These are phyloP conservation scores for Fusarium pseudocircinatum DNA, from an alignment of 2,329 filamentous ascomycete species.

Conservation along the genomic window DNA sequence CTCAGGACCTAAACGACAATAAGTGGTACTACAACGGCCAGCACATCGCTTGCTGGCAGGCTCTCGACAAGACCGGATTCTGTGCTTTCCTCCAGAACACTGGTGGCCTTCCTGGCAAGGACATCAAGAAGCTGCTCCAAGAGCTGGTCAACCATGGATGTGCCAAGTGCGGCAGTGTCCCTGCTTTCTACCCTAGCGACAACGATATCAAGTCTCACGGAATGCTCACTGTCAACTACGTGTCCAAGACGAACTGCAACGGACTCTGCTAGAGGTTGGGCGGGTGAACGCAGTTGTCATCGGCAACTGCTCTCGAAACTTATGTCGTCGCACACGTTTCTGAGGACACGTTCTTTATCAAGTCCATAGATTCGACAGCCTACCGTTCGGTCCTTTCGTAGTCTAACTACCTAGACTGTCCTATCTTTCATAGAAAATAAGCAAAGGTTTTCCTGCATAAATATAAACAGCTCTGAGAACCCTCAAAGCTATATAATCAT, in stretches of 20 bases:
- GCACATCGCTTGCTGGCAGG: background rate
- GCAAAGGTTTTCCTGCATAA: background rate
- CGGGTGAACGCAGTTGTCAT: rapidly evolving
- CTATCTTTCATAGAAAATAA: background rate
- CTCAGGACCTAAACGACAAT: background rate
- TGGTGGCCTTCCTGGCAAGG: background rate
- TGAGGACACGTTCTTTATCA: background rate
- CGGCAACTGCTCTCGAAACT: rapidly evolving
- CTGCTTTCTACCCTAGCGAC: background rate
- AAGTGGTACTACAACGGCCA: background rate
- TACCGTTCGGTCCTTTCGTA: background rate
- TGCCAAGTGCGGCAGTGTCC: background rate
- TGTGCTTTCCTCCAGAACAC: background rate
- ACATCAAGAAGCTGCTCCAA: background rate
- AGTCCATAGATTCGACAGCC: background rate
- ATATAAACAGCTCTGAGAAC: background rate
- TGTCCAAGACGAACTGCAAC: background rate
- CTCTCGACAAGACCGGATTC: background rate
- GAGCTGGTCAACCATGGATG: background rate
- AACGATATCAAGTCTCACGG: background rate
- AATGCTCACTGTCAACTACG: background rate
- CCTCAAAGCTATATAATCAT: background rate
- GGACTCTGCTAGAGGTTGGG: background rate
- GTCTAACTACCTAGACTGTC: background rate
- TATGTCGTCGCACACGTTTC: background rate